A percentile compares a stretch with the other conserved stretches of the same genome.
Evolutionary conservation across 768 basidiomycete species (phyloP).

Genomic region (Auriculariales sp.): DNA sequence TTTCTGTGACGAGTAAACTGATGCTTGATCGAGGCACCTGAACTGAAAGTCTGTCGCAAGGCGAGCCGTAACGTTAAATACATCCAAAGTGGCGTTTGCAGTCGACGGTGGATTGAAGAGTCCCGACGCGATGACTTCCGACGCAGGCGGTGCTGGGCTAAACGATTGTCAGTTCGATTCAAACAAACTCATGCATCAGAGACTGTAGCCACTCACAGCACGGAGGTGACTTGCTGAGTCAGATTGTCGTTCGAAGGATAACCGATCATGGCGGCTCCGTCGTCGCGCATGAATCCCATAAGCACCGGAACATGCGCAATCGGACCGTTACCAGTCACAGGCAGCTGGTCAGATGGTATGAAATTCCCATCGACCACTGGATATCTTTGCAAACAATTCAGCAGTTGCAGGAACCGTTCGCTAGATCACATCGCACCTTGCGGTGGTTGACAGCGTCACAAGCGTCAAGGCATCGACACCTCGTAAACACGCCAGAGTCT

Average conservation of each 20-base stretch:
- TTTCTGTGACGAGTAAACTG: slow-evolving; percentile 26
- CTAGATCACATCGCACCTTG: too few relatives aligned
- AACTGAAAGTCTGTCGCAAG: slow-evolving; percentile 32
- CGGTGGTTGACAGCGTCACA: slow-evolving; percentile 18
- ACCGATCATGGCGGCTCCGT: slow-evolving; percentile 31
- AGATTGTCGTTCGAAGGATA: slow-evolving; percentile 15
- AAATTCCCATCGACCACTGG: slow-evolving; percentile 35
- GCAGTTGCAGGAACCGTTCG: slow-evolving; percentile 8
- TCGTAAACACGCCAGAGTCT: slow-evolving; percentile 24
- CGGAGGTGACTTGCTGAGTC: background rate
- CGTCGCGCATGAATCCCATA: slow-evolving; percentile 37
- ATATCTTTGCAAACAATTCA: slow-evolving; percentile 13
- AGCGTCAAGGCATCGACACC: slow-evolving; percentile 20
- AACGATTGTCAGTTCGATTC: too few relatives aligned
- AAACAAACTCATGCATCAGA: too few relatives aligned
- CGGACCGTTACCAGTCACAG: slow-evolving; percentile 24
- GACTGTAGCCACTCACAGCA: background rate
- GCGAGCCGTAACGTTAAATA: slow-evolving; percentile 32
- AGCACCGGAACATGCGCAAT: slow-evolving; percentile 30
- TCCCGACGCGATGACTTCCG: slow-evolving; percentile 13
- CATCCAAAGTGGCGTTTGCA: slow-evolving; percentile 22
- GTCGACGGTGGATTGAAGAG: slow-evolving; percentile 27
- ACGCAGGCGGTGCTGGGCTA: slow-evolving; percentile 11
- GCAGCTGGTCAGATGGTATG: slow-evolving; percentile 23
- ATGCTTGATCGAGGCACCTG: slow-evolving; percentile 35